Evolutionary conservation across 129 eudicot genomes (phyloP).

Genomic region (Solidago caesia): DNA sequence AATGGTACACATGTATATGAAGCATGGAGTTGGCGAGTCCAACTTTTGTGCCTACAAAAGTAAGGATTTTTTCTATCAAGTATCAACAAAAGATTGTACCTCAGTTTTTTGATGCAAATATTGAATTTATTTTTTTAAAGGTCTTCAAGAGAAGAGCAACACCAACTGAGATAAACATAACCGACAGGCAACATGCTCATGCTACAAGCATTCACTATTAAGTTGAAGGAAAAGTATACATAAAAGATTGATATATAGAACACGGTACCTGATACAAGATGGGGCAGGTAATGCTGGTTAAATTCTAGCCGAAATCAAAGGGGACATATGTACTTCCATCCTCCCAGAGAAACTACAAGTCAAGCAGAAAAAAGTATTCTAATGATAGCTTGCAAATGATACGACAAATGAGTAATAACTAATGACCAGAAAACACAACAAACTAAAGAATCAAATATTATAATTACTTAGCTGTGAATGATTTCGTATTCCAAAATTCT

Average conservation of each 20-base stretch:
- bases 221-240: not conserved
- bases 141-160: not conserved
- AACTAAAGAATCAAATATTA: not conserved
- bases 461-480: not conserved
- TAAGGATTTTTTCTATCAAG: not conserved
- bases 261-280: not conserved
- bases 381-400: not conserved
- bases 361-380: not conserved
- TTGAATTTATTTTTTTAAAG: slow-evolving; percentile 27
- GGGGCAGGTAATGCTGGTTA: not conserved
- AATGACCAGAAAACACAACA: not conserved
- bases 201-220: not conserved
- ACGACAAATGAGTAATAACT: not conserved
- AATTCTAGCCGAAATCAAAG: not conserved
- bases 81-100: slow-evolving; percentile 17
- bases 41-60: slow-evolving; percentile 17
- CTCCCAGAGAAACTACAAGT: not conserved
- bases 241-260: not conserved
- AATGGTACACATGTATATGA: slow-evolving; percentile 27
- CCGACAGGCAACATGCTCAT: not conserved
- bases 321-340: slow-evolving; percentile 3
- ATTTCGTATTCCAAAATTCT: not conserved
- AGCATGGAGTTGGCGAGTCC: slow-evolving; percentile 14
- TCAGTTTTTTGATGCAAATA: slow-evolving; percentile 18
- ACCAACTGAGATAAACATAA: not conserved